A percentile compares a stretch with the other conserved stretches of the same genome.
These are phyloP conservation scores for Ophiostoma sp. DNA, from an alignment of 2,329 filamentous ascomycete species.

Conservation along the genomic window DNA sequence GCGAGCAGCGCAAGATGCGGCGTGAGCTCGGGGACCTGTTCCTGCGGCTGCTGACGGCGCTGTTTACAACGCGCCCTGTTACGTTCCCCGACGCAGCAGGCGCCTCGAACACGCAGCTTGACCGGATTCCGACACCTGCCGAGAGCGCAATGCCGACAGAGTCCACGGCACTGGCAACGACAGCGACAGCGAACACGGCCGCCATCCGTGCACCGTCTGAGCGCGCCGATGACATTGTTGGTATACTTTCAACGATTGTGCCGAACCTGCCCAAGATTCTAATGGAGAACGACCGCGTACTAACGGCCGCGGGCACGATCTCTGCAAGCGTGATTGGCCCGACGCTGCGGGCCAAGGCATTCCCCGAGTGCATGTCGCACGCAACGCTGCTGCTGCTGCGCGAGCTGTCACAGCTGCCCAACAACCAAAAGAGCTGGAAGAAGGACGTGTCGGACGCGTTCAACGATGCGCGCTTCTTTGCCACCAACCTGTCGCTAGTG, in stretches of 20 bases:
- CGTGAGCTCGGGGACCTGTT: slow-evolving; percentile 87
- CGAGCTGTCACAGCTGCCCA: slow-evolving; percentile 69
- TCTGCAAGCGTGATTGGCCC: slow-evolving; percentile 79
- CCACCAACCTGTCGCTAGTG: slow-evolving; percentile 60
- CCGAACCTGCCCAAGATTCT: slow-evolving; percentile 77
- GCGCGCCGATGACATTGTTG: slow-evolving; percentile 68
- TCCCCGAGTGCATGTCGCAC: slow-evolving; percentile 76
- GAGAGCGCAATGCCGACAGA: slow-evolving; percentile 37
- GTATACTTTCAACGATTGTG: slow-evolving; percentile 71
- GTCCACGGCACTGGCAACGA: slow-evolving; percentile 30
- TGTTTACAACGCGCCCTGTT: slow-evolving; percentile 83
- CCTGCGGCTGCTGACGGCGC: slow-evolving; percentile 78
- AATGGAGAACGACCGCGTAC: slow-evolving; percentile 77
- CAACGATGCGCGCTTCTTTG: slow-evolving; percentile 82
- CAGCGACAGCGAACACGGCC: not conserved
- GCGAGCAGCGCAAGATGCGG: slow-evolving; percentile 87
- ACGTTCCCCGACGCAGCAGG: slow-evolving; percentile 48
- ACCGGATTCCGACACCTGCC: slow-evolving; percentile 27
- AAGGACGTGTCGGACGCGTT: slow-evolving; percentile 90
- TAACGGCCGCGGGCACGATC: slow-evolving; percentile 71
- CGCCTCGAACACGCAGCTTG: not conserved
- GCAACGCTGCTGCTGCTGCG: slow-evolving; percentile 68
- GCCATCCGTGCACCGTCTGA: slow-evolving; percentile 34
- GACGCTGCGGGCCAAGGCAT: slow-evolving; percentile 74
- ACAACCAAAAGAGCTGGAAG: slow-evolving; percentile 83